A percentile compares a stretch with the other conserved stretches of the same genome.
Conservation (phyloP, 305 asterid species). For the Solanum hybrid region DNA sequence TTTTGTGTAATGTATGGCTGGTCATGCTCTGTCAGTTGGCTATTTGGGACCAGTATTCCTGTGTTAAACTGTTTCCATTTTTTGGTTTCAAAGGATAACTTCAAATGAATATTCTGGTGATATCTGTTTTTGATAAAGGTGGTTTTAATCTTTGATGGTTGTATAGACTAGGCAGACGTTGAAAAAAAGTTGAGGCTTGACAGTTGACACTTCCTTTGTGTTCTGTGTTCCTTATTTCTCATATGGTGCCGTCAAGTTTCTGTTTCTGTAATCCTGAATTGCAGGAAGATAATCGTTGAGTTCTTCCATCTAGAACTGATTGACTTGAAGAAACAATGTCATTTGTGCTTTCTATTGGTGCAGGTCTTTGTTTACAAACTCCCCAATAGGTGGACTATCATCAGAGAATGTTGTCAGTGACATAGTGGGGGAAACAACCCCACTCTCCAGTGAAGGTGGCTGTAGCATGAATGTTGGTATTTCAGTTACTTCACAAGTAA, state of each 20-base stretch:
- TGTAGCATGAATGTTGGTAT: conserved; percentile 57
- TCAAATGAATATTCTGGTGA: not conserved
- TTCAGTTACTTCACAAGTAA: conserved; percentile 4
- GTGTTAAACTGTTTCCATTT: not conserved
- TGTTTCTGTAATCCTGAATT: not conserved
- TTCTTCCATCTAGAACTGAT: not conserved
- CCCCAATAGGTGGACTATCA: conserved; percentile 51
- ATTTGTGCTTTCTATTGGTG: conserved; percentile 4
- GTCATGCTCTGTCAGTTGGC: not conserved
- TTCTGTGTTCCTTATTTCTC: not conserved
- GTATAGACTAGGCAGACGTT: not conserved
- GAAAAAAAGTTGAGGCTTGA: not conserved
- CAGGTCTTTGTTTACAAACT: conserved; percentile 60
- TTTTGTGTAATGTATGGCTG: not conserved
- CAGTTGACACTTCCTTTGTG: not conserved
- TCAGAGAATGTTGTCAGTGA: conserved; percentile 57
- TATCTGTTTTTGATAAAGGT: not conserved
- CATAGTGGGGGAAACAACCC: conserved; percentile 40
- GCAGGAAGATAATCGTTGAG: not conserved
- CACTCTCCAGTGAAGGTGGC: conserved; percentile 63
- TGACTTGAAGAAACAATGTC: not conserved
- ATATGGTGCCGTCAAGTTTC: not conserved
- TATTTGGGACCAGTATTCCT: not conserved
- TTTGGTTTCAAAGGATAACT: not conserved
- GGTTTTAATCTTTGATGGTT: not conserved